Base-by-base conservation (phyloP, 345 rosid genomes). In the Salix brachista region DNA sequence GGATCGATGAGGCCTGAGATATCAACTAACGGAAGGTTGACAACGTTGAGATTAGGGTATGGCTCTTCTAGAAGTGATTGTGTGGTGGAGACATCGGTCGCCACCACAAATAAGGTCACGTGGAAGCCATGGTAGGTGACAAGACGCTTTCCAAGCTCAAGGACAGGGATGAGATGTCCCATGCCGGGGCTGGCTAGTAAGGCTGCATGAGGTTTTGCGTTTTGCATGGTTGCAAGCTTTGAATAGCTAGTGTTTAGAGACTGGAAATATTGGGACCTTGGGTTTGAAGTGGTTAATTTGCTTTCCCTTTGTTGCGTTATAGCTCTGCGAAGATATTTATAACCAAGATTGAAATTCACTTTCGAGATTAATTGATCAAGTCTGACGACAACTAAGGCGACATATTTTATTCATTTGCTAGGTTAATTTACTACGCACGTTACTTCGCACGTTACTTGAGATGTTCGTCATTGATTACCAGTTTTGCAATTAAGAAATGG, bases 121-220 rank as follows among this genome's bases (percentile, higher is more conserved):
- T 21, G 23, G 62, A 77, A 44, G 64, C 50, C 62, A 48, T 77
- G 80, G 64, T 14, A 37, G 44, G 69, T 42, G 26, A 32, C 65
- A 9, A 77, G 69, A 34, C 75, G 70, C 64, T 71, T 77, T 26
- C 62, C 80, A 8, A 77, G 75, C 75, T 77, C 80, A 1, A 77
- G 48, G 75, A 70, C 37, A 0, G 80, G 80, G 75, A 77, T 64
- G 8, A 42, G 34, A 37, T 77, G 80, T 32, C 80, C 80, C 62
- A 70, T 28, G 25, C 80, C 80, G n/a, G 80, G 80, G 30, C 75
- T 70, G 16, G 80, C 62, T 28, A 77, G 50, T 18, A 77, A 17
- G 44, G 65, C 80, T 18, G 32, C 70, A 37, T 70, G 80, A 19
- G 80, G 80, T 46, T 50, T 77, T 6, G 75, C 37, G 66, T n/a